Percentiles rank a stretch among this genome's conserved stretches.
Evolutionary conservation across 805 yeast genomes (phyloP).

Genomic region (Wickerhamiella sorbophila): DNA sequence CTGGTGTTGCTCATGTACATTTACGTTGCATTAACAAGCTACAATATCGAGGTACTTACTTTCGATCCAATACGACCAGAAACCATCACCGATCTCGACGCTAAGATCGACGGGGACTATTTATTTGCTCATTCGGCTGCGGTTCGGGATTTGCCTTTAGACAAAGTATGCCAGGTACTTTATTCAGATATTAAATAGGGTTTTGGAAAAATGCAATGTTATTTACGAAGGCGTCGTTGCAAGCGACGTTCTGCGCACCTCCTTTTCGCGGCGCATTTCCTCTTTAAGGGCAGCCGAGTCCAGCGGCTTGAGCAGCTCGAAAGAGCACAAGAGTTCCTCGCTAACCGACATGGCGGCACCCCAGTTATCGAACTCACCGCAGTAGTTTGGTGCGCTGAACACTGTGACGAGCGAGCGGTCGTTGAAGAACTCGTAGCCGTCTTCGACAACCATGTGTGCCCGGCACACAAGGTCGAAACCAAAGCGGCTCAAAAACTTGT

Average conservation of each 20-base stretch:
- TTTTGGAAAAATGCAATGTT: no score
- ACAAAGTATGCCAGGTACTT: conserved; percentile 20
- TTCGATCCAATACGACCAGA: conserved; percentile 42
- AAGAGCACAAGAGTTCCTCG: conserved; percentile 82
- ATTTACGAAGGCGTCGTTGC: background rate
- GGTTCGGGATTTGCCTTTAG: conserved; percentile 71
- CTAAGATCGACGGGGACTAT: conserved; percentile 29
- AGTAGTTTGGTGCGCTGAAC: conserved; percentile 62
- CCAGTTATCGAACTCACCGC: conserved; percentile 86
- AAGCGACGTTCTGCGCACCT: background rate
- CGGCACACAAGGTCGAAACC: conserved; percentile 71
- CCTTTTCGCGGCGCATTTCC: conserved; percentile 40
- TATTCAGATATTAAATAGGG: no score
- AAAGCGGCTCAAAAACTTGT: conserved; percentile 58
- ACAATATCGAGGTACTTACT: conserved; percentile 66
- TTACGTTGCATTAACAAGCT: conserved; percentile 55
- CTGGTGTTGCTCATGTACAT: conserved; percentile 58
- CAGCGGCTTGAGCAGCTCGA: conserved; percentile 85
- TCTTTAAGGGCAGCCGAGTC: conserved; percentile 88
- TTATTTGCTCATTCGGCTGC: conserved; percentile 58
- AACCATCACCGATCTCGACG: conserved; percentile 57
- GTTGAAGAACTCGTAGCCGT: conserved; percentile 64
- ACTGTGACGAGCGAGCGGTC: conserved; percentile 60
- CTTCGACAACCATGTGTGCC: conserved; percentile 82
- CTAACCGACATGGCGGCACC: conserved; percentile 97